Base-by-base conservation (phyloP, 345 rosid species). In the Anacardium occidentale region DNA sequence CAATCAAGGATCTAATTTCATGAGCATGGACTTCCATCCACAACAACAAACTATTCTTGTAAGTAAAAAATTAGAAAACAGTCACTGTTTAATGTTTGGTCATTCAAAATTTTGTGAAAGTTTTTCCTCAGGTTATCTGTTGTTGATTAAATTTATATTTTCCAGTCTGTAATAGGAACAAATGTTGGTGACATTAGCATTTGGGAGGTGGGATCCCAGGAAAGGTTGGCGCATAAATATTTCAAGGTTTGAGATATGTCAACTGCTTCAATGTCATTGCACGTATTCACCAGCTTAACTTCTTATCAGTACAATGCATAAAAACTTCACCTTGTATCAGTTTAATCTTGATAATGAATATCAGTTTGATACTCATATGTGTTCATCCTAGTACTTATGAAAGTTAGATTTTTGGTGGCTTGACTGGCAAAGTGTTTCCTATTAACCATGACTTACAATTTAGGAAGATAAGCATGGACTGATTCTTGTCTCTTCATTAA, bases 1-100 rank as follows among this genome's bases (percentile, higher is more conserved):
- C 72, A 78, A 54, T 70, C 88, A 85, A 76, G 88, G 85, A 22
- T 82, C 88, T 48, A 67, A 60, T 79, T 85, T 85, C 71, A 85
- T 73, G 81, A 80, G 88, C 80, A 82, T 85, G 85, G 88, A 85
- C 55, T 85, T 82, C 70, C 84, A 85, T 80, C 88, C 88, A n/a
- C 74, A 63, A 71, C 85, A 82, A 22, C 88, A 80, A 70, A 82
- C 74, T 44, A 71, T 80, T 53, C 76, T 85, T 66, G 70, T 85
- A 67, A 85, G 88, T 85, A 55, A 37, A 64, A 56, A 34, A 40
- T 50, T 73, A 45, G 42, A 55, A n/a, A 10, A 56, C 3, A 50
- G 22, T 18, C 26, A 8, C 50, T 69, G 24, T 47, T 18, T 56
- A 55, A 34, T 52, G 14, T 50, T 48, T 44, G 50, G 37, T 20